Evolutionary conservation across 768 basidiomycete genomes (phyloP), one percentile per base, ranked within the genome.

Genomic region (Tricholoma bakamatsutake): DNA sequence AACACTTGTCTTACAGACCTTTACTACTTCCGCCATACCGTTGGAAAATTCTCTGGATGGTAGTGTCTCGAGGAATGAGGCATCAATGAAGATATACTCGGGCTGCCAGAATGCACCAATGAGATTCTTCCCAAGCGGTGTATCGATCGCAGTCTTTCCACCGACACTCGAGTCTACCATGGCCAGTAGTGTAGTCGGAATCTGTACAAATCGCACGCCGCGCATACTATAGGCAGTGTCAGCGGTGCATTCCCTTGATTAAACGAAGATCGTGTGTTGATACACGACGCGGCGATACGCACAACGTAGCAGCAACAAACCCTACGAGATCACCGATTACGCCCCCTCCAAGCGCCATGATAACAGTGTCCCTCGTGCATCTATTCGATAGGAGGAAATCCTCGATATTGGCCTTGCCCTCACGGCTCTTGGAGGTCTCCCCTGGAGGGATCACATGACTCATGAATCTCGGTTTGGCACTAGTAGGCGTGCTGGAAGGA

Each of bases 71-170:
- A 99, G 82, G 78, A 97, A 96, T 1, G 95, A 89, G 24, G 91
- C 88, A 68, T 99, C 97, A 61, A 98, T 96, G 73, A 99, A 99
- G 67, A 98, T 88, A 76, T 88, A 98, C 63, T 90, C 84, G 0
- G 97, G 97, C 71, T 98, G 96, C 92, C 93, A 94, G 77, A 98
- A 99, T 4, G 96, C 90, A 56, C 97, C 97, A 61, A 99, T 93
- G 61, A 98, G 81, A 71, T 99, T 99, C 76, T 99, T 99, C 54
- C 97, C 97, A 60, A 93, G 91, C 2, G 93, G 93, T 0, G 96
- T 98, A 68, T 99, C 97, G 58, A 98, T 94, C n/a, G 97, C 96
- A 0, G 97, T 99, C 78, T 98, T 99, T 34, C 97, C 96, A 5
- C 97, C 97, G 43, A 99, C 87, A 57, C 92, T 87, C 0, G 95